Evolutionary conservation across 192 early-diverging fungal genomes (phyloP), one percentile per base, ranked within the genome.

Genomic region (Coemansia aciculifera): DNA sequence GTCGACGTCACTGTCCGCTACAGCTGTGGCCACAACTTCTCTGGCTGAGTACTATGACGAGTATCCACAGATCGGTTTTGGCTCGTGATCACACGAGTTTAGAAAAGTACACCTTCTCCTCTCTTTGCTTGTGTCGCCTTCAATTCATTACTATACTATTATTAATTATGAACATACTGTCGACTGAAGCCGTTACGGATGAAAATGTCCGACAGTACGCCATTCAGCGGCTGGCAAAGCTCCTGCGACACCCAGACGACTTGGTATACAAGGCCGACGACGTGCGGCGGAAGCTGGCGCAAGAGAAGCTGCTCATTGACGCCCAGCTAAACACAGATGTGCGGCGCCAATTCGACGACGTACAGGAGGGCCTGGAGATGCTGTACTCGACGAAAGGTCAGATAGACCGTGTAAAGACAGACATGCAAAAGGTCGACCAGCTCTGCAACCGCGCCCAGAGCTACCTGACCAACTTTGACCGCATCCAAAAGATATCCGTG

Each of bases 251-350:
- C 80, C 97, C 97, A 6, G 97, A 99, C 81, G 97, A 99, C 83
- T 86, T 99, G 19, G 87, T 86, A 17, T 91, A 90, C 80, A 96
- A 92, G 70, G 89, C 97, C 10, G 84, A 87, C 23, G 84, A 87
- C 7, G 68, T 98, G 31, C 88, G 91, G 62, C 88, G 90, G 63
- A 94, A 94, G 72, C 86, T 96, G 59, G 89, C 89, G 4, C 89
- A 91, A 68, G 98, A 99, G 85, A 88, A 92, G 73, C 91, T 93
- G 10, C 86, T 90, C 23, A 91, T 98, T 24, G 96, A 98, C 78
- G 94, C 96, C 13, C 96, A 99, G 77, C 86, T 99, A 42, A 97
- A 96, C 72, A 92, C 95, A 8, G 93, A 93, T 15, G 93, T 95
- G 54, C 94, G 98, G 75, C 79, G 88, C 46, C 94, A 96, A 78